These are phyloP conservation scores for Schizopora paradoxa DNA, from an alignment of 1,284 basidiomycete genomes.

Conservation along the genomic window DNA sequence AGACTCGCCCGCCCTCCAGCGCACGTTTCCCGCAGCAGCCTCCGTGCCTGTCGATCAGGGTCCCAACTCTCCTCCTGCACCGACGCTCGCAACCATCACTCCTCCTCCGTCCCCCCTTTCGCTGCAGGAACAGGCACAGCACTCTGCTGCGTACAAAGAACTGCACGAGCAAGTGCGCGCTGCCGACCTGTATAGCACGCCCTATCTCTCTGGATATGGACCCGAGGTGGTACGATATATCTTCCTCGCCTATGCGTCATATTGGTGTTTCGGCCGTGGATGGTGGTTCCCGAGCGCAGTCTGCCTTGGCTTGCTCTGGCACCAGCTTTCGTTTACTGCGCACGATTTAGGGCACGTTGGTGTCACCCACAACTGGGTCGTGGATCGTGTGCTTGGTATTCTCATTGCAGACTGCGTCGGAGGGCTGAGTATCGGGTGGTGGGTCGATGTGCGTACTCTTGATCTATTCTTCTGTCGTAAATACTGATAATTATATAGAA, in stretches of 20 bases:
- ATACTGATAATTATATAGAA: constrained; percentile 48
- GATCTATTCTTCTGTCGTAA: constrained; percentile 15
- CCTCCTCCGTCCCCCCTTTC: constrained; percentile 52
- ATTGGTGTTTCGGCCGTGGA: constrained; percentile 54
- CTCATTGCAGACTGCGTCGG: constrained; percentile 85
- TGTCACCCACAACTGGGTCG: constrained; percentile 82
- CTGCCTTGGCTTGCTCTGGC: constrained; percentile 87
- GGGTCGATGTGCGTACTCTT: constrained; percentile 77
- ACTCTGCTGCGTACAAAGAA: constrained; percentile 76
- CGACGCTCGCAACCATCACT: constrained; percentile 46
- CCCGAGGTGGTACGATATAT: constrained; percentile 80
- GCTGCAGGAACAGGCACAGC: constrained; percentile 57
- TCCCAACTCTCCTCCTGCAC: constrained; percentile 27
- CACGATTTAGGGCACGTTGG: constrained; percentile 96
- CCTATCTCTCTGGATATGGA: constrained; percentile 84
- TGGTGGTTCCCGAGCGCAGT: constrained; percentile 72
- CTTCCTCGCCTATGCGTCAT: constrained; percentile 55
- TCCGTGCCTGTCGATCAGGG: too few relatives aligned
- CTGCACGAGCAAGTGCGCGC: constrained; percentile 74
- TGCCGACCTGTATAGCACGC: constrained; percentile 84
- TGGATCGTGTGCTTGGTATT: constrained; percentile 79
- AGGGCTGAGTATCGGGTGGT: constrained; percentile 94
- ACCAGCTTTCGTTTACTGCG: constrained; percentile 88
- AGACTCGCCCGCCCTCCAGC: constrained; percentile 19
- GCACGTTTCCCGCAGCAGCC: not conserved